A percentile compares a stretch with the other conserved stretches of the same genome.
Conservation (phyloP, 768 basidiomycete genomes). For the Russula sp. region DNA sequence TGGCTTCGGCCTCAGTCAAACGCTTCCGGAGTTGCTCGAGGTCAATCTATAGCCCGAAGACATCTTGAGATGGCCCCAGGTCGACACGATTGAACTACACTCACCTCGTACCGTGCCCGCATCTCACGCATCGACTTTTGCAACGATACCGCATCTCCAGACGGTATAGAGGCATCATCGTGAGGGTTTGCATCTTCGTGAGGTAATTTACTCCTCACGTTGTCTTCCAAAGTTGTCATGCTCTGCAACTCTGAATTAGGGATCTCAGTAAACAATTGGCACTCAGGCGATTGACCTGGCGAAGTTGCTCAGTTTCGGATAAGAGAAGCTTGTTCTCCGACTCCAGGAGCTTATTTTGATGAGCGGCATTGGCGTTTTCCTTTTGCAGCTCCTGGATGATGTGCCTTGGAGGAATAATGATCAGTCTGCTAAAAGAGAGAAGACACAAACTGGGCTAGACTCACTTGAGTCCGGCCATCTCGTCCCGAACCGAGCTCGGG, state of each 20-base stretch:
- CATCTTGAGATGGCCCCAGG: background rate
- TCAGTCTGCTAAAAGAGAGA: background rate
- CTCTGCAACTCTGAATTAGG: slow-evolving; percentile 41
- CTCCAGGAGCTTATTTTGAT: slow-evolving; percentile 65
- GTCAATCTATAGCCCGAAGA: slow-evolving; percentile 42
- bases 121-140: slow-evolving; percentile 44
- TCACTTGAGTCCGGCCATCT: slow-evolving; percentile 81
- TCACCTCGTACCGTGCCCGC: slow-evolving; percentile 48
- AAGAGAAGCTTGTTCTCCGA: slow-evolving; percentile 68
- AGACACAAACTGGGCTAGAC: slow-evolving; percentile 21
- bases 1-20: slow-evolving; percentile 65
- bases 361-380: slow-evolving; percentile 58
- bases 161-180: slow-evolving; percentile 22
- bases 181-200: slow-evolving; percentile 42
- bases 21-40: slow-evolving; percentile 66
- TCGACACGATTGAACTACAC: slow-evolving; percentile 11
- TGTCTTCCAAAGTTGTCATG: slow-evolving; percentile 70
- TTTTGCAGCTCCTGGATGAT: slow-evolving; percentile 86
- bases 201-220: slow-evolving; percentile 55
- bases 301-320: slow-evolving; percentile 65
- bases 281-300: slow-evolving; percentile 43
- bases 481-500: slow-evolving; percentile 43
- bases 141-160: slow-evolving; percentile 35
- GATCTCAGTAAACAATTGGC: background rate
- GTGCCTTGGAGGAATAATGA: slow-evolving; percentile 43